Evolutionary conservation across 2,329 filamentous ascomycete genomes (phyloP).

Genomic region (Pyrenophora tritici-repentis): DNA sequence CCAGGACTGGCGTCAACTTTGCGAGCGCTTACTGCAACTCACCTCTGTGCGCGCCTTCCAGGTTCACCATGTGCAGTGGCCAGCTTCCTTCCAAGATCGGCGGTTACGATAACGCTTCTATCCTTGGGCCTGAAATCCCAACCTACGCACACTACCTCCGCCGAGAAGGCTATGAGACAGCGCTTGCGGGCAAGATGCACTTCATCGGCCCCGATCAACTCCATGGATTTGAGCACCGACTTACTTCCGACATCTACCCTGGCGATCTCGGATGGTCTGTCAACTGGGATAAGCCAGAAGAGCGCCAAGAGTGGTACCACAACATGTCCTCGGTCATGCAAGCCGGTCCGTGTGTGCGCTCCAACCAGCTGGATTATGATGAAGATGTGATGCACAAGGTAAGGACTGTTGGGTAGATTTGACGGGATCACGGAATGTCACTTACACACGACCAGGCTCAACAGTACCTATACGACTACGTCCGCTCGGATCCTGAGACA

Average conservation of each 20-base stretch:
- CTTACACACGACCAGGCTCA: constrained; percentile 58
- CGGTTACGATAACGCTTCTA: constrained; percentile 88
- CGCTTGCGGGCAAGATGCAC: constrained; percentile 94
- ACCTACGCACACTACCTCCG: constrained; percentile 94
- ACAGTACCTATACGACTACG: constrained; percentile 89
- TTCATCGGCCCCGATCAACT: constrained; percentile 89
- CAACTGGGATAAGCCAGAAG: constrained; percentile 89
- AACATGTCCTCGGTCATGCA: constrained; percentile 93
- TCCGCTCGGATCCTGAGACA: constrained; percentile 73
- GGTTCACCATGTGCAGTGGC: constrained; percentile 93
- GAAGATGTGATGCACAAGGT: constrained; percentile 91
- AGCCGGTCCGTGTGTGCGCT: constrained; percentile 84
- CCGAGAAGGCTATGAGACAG: constrained; percentile 83
- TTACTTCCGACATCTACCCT: constrained; percentile 96
- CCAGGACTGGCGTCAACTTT: constrained; percentile 82
- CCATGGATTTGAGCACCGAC: constrained; percentile 82
- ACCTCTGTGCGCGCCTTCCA: constrained; percentile 87
- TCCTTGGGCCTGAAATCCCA: constrained; percentile 80
- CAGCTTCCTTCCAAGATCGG: constrained; percentile 90
- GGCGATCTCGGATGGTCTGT: constrained; percentile 94
- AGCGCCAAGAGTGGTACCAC: constrained; percentile 88
- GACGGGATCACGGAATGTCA: background rate
- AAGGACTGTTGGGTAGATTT: constrained; percentile 6
- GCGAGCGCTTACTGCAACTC: constrained; percentile 94
- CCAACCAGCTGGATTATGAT: constrained; percentile 94